Evolutionary conservation across 2,329 filamentous ascomycete genomes (phyloP).

Genomic region (Penicillium concentricum): DNA sequence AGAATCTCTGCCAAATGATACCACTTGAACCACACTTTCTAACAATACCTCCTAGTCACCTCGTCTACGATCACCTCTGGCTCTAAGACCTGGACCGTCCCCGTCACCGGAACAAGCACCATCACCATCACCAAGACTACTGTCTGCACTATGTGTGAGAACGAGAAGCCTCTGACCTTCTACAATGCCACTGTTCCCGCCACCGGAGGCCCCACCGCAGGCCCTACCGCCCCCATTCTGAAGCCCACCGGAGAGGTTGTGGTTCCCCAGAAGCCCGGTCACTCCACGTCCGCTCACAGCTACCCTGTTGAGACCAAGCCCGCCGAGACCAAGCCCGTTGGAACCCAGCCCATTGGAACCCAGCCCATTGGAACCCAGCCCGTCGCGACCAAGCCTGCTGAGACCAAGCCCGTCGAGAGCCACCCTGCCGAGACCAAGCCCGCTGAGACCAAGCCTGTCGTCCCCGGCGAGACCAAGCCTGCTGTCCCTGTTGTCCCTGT

Average conservation of each 20-base stretch:
- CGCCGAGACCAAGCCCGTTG: background rate
- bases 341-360: background rate
- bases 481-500: too few species aligned
- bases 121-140: slow-evolving; percentile 32
- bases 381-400: background rate
- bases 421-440: background rate
- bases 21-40: background rate
- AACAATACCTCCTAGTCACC: slow-evolving; percentile 23
- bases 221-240: slow-evolving; percentile 6
- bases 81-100: slow-evolving; percentile 27
- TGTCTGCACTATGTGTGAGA: slow-evolving; percentile 22
- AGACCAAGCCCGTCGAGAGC: slow-evolving; percentile 6
- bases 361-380: background rate
- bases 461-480: too few species aligned
- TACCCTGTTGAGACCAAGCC: slow-evolving; percentile 1
- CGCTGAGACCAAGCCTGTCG: too few species aligned
- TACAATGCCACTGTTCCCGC: slow-evolving; percentile 12
- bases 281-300: background rate
- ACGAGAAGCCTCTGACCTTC: slow-evolving; percentile 18
- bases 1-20: background rate
- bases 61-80: slow-evolving; percentile 31
- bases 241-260: slow-evolving; percentile 15
- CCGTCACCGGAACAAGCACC: slow-evolving; percentile 33
- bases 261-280: background rate
- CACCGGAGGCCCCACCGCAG: slow-evolving; percentile 7